These are phyloP conservation scores for Ilyonectria destructans DNA, from an alignment of 2,329 filamentous ascomycete genomes.

Conservation along the genomic window DNA sequence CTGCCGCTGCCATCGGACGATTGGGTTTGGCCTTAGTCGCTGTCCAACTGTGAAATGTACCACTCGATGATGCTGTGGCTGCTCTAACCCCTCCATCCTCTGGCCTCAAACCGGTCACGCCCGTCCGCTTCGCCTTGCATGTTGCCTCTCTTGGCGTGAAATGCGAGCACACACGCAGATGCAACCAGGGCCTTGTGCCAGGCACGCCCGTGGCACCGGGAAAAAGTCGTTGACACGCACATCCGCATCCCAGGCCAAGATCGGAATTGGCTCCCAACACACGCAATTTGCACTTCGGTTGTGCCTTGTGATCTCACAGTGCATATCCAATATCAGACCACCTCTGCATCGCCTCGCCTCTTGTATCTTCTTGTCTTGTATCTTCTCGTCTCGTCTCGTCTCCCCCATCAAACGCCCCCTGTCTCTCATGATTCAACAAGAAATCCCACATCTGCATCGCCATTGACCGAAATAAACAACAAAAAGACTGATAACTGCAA, in stretches of 20 bases:
- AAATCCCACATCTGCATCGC: too few species aligned
- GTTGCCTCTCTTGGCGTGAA: background rate
- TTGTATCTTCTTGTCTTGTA: background rate
- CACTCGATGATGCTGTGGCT: constrained; percentile 6
- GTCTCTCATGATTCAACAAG: background rate
- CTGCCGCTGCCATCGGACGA: background rate
- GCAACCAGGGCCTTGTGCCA: constrained; percentile 16
- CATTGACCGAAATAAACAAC: background rate
- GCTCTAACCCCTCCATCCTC: background rate
- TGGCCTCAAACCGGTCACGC: background rate
- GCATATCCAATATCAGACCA: constrained; percentile 48
- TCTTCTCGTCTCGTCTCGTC: background rate
- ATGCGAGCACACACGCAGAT: background rate
- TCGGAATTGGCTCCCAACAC: background rate
- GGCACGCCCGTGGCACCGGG: background rate
- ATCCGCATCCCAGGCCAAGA: constrained; percentile 1
- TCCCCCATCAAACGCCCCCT: background rate
- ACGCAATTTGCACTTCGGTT: background rate
- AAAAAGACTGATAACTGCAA: constrained; percentile 5
- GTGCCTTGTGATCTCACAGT: constrained; percentile 40
- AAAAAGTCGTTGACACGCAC: constrained; percentile 16
- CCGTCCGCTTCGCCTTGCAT: background rate
- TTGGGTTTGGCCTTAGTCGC: background rate
- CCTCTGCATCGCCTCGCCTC: constrained; percentile 21
- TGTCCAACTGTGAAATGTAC: background rate